Evolutionary conservation across 208 protist species (phyloP).

Genomic region (Leishmania tropica): DNA sequence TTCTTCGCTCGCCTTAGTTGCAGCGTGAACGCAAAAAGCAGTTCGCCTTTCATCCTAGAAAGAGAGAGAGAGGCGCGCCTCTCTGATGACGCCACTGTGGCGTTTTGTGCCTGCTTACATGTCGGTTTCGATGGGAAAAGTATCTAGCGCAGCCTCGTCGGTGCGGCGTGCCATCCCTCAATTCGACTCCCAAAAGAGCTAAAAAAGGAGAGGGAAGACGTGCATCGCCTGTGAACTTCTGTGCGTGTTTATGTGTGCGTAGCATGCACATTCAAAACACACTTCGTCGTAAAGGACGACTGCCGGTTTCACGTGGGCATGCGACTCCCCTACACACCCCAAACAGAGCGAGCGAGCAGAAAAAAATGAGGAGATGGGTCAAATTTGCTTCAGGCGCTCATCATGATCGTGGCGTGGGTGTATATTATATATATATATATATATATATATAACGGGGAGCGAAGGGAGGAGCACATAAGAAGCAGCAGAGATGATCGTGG

Average conservation of each 20-base stretch:
- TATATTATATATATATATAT: not conserved
- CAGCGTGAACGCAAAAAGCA: too few relatives aligned
- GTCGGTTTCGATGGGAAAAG: not conserved
- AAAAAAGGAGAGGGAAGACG: not conserved
- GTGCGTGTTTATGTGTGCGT: not conserved
- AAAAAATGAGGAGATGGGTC: not conserved
- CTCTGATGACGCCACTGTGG: too few relatives aligned
- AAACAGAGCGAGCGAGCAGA: not conserved
- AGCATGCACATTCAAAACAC: too few relatives aligned
- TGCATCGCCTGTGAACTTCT: not conserved
- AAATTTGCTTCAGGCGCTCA: not conserved
- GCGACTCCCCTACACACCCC: too few relatives aligned
- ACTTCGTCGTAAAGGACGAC: not conserved
- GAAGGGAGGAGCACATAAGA: not conserved
- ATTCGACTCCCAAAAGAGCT: not conserved
- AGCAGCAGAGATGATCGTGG: too few relatives aligned
- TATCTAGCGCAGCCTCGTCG: not conserved
- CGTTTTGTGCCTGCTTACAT: too few relatives aligned
- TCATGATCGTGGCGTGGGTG: not conserved
- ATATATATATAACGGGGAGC: not conserved
- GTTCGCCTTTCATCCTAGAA: too few relatives aligned
- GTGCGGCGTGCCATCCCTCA: not conserved
- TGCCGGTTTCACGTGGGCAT: not conserved
- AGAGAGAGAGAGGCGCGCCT: too few relatives aligned
- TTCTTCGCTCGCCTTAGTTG: too few relatives aligned